These are phyloP conservation scores for Hemisphaericaspora xylanilytica DNA, from an alignment of 1,139 yeast species.

Conservation along the genomic window DNA sequence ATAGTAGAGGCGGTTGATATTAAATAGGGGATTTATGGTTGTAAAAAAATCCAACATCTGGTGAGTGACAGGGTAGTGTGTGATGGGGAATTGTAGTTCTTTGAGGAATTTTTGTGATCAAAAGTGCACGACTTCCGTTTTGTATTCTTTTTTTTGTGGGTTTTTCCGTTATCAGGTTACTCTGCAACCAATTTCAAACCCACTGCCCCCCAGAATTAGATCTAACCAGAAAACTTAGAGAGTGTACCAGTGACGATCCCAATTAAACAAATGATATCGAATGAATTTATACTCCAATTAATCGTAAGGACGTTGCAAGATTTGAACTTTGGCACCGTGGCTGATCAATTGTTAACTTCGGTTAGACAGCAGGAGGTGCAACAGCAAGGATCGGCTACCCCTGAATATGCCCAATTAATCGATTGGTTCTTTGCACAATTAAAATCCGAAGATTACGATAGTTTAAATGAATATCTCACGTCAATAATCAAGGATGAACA, in stretches of 20 bases:
- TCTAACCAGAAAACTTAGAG: too few species aligned
- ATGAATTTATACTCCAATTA: conserved; percentile 31
- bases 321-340: conserved; percentile 23
- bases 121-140: too few species aligned
- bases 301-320: conserved; percentile 32
- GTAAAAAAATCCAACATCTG: too few species aligned
- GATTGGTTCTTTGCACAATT: conserved; percentile 27
- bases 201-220: neutral
- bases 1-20: too few species aligned
- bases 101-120: too few species aligned
- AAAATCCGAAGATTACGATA: conserved; percentile 23
- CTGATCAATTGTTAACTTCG: conserved; percentile 11
- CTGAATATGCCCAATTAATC: conserved; percentile 10
- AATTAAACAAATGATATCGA: conserved; percentile 19
- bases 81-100: too few species aligned
- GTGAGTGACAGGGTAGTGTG: too few species aligned
- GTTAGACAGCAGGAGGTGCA: conserved; percentile 7
- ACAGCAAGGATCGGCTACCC: neutral
- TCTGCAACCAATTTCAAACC: too few species aligned
- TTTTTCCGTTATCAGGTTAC: neutral
- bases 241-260: too few species aligned
- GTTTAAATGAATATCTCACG: conserved; percentile 16
- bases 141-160: neutral
- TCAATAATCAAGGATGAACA: conserved; percentile 5
- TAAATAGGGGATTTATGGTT: too few species aligned